Base-by-base conservation (phyloP, 2,329 filamentous ascomycete species). In the Apiospora kogelbergensis region DNA sequence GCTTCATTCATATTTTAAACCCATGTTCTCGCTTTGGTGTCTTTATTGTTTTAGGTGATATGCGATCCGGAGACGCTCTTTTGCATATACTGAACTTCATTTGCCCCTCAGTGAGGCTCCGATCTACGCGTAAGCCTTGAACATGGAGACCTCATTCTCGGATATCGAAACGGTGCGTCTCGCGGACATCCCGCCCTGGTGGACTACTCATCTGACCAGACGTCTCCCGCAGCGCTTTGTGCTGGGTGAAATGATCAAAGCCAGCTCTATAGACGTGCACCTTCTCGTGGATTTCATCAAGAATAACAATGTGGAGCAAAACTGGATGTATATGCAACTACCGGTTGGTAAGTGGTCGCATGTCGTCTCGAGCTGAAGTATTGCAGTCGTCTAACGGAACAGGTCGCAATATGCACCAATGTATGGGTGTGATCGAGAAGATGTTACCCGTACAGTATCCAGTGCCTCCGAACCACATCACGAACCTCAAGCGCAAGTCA, bases 241-340 rank as follows among this genome's bases (percentile, higher is more conserved):
- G 70, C 81, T 89, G 68, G 85, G 82, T 68, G 87, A 89, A 77
- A 85, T 88, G 73, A 85, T 89, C 77, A 89, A 88, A 73, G 81
- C 81, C 70, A 89, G 86, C 78, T 77, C 81, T 40, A 77, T 88
- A 69, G 83, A 86, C 68, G 75, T 87, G 30, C 76, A 79, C 13
- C 77, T 76, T 22, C 76, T 89, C 40, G 81, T 83, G 24, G 78
- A 79, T 15, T 87, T 89, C 70, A 80, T 89, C 72, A 83, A 75
- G 70, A 71, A 74, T 46, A 77, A 82, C 69, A 77, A 76, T 11
- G 73, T 85, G 67, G 77, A 80, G 69, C 82, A 83, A 10, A 79
- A 82, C 70, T 86, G 83, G 83, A 78, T 83, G 75, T 78, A 76
- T 63, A 85, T 86, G 80, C 84, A 85, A 71, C 78, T 86, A 46